Conservation (phyloP, 306 rosid genomes). For the Astragalus glycyphyllos region DNA sequence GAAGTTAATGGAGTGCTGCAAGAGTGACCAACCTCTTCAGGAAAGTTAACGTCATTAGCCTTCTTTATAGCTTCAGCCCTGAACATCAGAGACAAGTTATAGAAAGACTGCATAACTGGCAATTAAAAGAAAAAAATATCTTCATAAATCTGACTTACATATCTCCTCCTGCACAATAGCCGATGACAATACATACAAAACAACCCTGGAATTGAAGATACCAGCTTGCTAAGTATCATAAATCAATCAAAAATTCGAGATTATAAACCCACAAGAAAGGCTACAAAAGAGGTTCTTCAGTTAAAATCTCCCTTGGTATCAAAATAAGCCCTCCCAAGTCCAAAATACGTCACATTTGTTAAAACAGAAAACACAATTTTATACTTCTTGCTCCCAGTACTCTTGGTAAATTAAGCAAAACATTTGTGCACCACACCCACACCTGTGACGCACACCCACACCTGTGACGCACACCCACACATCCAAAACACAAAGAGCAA, state of each 20-base stretch:
- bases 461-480: neutral
- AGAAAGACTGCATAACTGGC: slow-evolving; percentile 26
- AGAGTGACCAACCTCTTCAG: slow-evolving; percentile 78
- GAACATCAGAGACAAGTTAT: slow-evolving; percentile 37
- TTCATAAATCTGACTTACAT: slow-evolving; percentile 62
- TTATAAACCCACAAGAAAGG: slow-evolving; percentile 18
- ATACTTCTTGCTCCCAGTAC: neutral
- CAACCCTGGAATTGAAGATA: slow-evolving; percentile 78
- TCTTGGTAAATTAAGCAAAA: slow-evolving; percentile 13
- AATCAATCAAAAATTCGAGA: slow-evolving; percentile 38
- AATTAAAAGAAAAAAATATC: slow-evolving; percentile 32
- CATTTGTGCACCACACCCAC: neutral
- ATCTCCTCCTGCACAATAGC: slow-evolving; percentile 98
- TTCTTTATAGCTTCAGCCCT: slow-evolving; percentile 91
- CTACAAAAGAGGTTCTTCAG: neutral
- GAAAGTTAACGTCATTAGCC: slow-evolving; percentile 69
- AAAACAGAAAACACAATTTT: slow-evolving; percentile 17
- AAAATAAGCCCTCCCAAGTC: slow-evolving; percentile 2
- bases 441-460: neutral
- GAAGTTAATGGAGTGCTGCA: slow-evolving; percentile 5
- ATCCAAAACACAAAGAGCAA: slow-evolving; percentile 1
- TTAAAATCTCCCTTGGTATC: slow-evolving; percentile 2
- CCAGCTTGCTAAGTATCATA: slow-evolving; percentile 35
- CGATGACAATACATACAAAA: slow-evolving; percentile 90
- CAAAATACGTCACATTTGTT: neutral